Evolutionary conservation across 257 asterid genomes (phyloP), one percentile per base, ranked within the genome.

Genomic region (Solanum acaule): DNA sequence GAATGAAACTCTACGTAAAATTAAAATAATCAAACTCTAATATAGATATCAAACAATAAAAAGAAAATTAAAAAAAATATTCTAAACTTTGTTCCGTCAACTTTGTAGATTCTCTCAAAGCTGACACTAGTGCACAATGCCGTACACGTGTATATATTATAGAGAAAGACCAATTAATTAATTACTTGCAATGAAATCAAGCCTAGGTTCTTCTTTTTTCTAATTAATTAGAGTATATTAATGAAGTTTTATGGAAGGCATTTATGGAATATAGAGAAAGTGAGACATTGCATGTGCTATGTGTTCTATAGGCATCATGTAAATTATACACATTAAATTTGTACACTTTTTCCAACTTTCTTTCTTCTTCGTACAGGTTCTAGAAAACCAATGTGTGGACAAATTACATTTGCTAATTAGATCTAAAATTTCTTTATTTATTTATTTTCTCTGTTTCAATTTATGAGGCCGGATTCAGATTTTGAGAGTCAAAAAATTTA

Each of bases 131-230:
- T 40, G 38, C 78, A 31, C 5, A 31, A 1, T 71, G 7, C 85
- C 65, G 38, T 42, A 8, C 38, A 79, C 25, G 38, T 78, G 37
- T 42, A 76, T 23, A 77, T 77, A 40, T 40, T 12, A 77, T n/a
- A 12, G 5, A 9, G 29, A 44, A 79, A 44, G 49, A 25, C 15
- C 38, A 79, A 79, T 79, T 79, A n/a, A 61, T 65, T 65, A 7
- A 79, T 79, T 79, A 79, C 38, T 79, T 79, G 85, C 49, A 5
- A 79, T 79, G 85, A 42, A 79, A 79, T 79, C 38, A 44, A 79
- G 38, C 65, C 25, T 79, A 25, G 65, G 85, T 79, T 44, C 38
- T 79, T 44, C 46, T 78, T 31, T 79, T 71, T 70, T 3, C 35
- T 38, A 22, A n/a, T 77, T 16, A n/a, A 34, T 42, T 40, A 14